Conservation (phyloP, 805 yeast genomes). For the Naumovozyma dairenensis region DNA sequence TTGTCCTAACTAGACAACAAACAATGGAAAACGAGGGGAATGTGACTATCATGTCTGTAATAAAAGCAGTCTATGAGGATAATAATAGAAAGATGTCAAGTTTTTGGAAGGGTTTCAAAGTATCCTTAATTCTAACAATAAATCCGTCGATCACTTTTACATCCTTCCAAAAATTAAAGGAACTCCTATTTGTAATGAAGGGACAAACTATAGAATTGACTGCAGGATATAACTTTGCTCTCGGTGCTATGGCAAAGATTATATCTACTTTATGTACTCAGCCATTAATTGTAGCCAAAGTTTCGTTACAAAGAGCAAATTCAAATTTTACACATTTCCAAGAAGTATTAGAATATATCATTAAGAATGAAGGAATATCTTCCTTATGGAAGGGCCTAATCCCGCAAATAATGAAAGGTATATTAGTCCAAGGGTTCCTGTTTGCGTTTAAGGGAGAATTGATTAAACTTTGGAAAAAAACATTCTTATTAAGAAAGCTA, state of each 20-base stretch:
- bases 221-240: conserved; percentile 54
- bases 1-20: conserved; percentile 59
- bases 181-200: conserved; percentile 33
- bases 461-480: conserved; percentile 20
- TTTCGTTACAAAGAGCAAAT: conserved; percentile 54
- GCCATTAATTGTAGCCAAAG: conserved; percentile 78
- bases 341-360: conserved; percentile 50
- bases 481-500: too few relatives aligned
- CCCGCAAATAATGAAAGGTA: conserved; percentile 75
- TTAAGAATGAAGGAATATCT: conserved; percentile 49
- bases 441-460: conserved; percentile 73
- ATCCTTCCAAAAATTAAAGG: conserved; percentile 58
- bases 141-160: conserved; percentile 87
- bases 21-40: conserved; percentile 34
- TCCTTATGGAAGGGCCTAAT: conserved; percentile 73
- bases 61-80: conserved; percentile 40
- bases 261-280: conserved; percentile 74
- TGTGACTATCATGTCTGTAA: conserved; percentile 24
- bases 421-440: conserved; percentile 73
- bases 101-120: conserved; percentile 78
- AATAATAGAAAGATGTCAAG: conserved; percentile 55
- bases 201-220: conserved; percentile 31
- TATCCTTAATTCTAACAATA: conserved; percentile 62
- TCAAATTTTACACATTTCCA: conserved; percentile 47
- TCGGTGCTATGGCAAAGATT: conserved; percentile 75